These are phyloP conservation scores for Beauveria varroae DNA, from an alignment of 2,329 filamentous ascomycete genomes.

Conservation along the genomic window DNA sequence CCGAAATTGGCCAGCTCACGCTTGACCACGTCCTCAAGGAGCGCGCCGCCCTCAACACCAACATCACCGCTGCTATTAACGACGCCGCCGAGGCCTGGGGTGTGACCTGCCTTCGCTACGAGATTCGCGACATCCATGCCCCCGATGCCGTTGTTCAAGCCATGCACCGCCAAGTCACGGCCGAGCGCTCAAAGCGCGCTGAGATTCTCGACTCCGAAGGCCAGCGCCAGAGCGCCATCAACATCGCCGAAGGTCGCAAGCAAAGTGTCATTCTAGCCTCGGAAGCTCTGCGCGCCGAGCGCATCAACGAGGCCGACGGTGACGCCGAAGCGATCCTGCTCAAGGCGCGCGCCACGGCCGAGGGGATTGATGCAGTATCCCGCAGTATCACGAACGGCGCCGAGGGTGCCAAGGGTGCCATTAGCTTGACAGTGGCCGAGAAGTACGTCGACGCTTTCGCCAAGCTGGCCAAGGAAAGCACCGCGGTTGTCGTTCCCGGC, in stretches of 20 bases:
- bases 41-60: constrained; percentile 89
- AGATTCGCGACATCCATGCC: constrained; percentile 97
- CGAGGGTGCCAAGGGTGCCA: constrained; percentile 69
- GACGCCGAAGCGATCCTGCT: constrained; percentile 90
- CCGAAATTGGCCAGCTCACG: constrained; percentile 91
- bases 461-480: constrained; percentile 90
- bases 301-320: constrained; percentile 88
- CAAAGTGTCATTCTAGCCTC: constrained; percentile 95
- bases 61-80: constrained; percentile 98
- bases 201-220: constrained; percentile 97
- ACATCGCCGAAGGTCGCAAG: constrained; percentile 96
- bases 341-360: constrained; percentile 77
- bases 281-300: constrained; percentile 80
- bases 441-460: constrained; percentile 96
- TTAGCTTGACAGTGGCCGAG: constrained; percentile 86
- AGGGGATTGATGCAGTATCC: constrained; percentile 81
- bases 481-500: constrained; percentile 88
- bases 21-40: constrained; percentile 98
- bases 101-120: constrained; percentile 90
- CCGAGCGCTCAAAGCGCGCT: constrained; percentile 92
- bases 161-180: constrained; percentile 97
- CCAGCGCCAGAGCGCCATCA: constrained; percentile 95
- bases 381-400: constrained; percentile 65
- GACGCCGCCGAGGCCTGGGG: constrained; percentile 97
- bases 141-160: constrained; percentile 88